Base-by-base conservation (phyloP, 2,329 filamentous ascomycete genomes). In the Aspergillus sp. region DNA sequence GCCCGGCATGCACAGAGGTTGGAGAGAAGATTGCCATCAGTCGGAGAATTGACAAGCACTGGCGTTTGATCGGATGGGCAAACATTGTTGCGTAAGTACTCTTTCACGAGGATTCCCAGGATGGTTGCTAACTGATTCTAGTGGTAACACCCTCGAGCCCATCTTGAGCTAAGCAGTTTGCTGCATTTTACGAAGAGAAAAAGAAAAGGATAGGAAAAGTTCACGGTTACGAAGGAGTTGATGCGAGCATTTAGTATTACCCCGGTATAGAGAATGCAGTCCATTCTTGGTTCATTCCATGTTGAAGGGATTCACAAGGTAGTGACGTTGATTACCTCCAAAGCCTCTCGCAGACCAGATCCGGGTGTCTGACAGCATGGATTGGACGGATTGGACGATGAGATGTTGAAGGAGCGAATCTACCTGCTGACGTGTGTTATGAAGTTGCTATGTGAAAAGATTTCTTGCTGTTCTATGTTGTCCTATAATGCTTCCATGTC, bases 41-140 rank as follows among this genome's bases (percentile, higher is more conserved):
- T 69, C 81, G 93, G 74, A 88, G 93, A 84, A 96, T 97, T 64
- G 93, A 98, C 74, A 97, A 97, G 83, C 91, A 96, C 74, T 97
- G 91, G 91, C 88, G 90, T 74, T 79, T 94, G 66, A 94, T 95
- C 62, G 88, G 89, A 61, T 94, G 88, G 88, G 86, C 86, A 51
- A 90, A 86, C 57, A 88, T 89, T 67, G 83, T 85, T 52, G 70
- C 70, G 71, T 74, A 68, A 70, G 71, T 73, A 47, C 41, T 27
- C 27, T 37, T 27, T n/a, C n/a, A 7, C 10, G 25, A 39, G 13
- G 19, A 44, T 51, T 13, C 44, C 47, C 20, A 33, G 49, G 27
- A 41, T 23, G 41, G 15, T 43, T 17, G 35, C 52, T 57, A 54
- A 57, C 47, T 45, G 42, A 45, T 6, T 32, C 15, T 30, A 74